A percentile compares a stretch with the other conserved stretches of the same genome.
Evolutionary conservation across 768 basidiomycete species (phyloP).

Genomic region (Termitomyces sp.): DNA sequence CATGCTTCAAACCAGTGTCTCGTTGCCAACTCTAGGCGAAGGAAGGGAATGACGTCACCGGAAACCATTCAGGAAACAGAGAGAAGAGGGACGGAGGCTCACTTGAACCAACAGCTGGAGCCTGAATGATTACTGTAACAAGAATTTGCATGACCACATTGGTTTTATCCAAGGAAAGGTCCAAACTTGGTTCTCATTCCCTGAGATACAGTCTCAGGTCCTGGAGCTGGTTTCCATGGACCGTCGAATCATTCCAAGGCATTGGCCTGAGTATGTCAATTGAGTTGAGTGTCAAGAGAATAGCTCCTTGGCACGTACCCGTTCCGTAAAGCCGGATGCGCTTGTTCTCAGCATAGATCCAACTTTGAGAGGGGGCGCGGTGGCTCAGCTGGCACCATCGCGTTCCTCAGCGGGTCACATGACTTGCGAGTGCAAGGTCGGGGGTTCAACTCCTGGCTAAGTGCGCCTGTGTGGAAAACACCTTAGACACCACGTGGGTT

Average conservation of each 20-base stretch:
- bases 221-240: slow-evolving; percentile 22
- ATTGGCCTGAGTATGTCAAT: slow-evolving; percentile 14
- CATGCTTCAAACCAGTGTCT: too few relatives aligned
- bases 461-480: too few relatives aligned
- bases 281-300: neutral
- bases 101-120: too few relatives aligned
- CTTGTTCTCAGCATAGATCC: slow-evolving; percentile 23
- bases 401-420: too few relatives aligned
- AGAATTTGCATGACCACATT: neutral
- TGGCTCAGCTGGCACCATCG: too few relatives aligned
- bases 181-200: slow-evolving; percentile 24
- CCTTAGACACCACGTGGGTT: too few relatives aligned
- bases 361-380: slow-evolving; percentile 24
- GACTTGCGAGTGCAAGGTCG: too few relatives aligned
- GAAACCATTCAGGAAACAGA: too few relatives aligned
- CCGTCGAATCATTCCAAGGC: slow-evolving; percentile 20
- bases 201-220: slow-evolving; percentile 21
- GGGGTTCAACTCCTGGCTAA: too few relatives aligned
- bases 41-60: too few relatives aligned
- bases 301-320: slow-evolving; percentile 9
- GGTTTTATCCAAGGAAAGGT: slow-evolving; percentile 5
- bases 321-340: slow-evolving; percentile 17
- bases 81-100: too few relatives aligned
- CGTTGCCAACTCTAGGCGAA: too few relatives aligned
- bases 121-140: neutral